Conservation (phyloP, 2,329 filamentous ascomycete genomes). For the Didymosphaeria variabile region DNA sequence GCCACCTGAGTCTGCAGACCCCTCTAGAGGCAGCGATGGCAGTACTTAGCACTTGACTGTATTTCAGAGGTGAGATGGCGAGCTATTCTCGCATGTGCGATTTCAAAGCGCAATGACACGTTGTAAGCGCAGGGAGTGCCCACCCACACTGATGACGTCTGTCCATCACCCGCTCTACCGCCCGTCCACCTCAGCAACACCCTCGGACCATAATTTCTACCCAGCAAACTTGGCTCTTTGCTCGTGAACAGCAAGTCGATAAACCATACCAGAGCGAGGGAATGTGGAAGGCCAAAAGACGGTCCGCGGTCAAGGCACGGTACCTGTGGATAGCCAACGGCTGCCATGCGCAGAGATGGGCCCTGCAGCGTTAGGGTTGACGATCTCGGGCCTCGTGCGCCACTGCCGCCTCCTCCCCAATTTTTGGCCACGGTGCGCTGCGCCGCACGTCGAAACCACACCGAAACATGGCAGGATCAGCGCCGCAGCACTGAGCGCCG, state of each 20-base stretch:
- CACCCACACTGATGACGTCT: no score
- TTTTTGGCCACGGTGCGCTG: background rate
- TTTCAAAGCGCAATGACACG: no score
- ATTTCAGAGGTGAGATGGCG: no score
- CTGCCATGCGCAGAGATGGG: background rate
- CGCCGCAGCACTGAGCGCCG: background rate
- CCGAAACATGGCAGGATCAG: background rate
- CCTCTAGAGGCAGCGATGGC: no score
- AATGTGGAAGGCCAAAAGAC: background rate
- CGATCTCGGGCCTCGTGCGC: conserved; percentile 8
- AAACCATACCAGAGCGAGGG: background rate
- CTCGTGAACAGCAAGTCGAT: background rate
- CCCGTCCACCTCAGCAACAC: no score
- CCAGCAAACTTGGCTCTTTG: background rate
- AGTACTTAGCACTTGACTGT: no score
- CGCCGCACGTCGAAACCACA: background rate
- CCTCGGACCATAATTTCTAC: background rate
- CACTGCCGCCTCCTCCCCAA: conserved; percentile 6
- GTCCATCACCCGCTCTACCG: no score
- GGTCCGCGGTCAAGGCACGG: background rate
- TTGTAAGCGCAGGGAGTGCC: no score
- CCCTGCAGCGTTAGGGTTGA: conserved; percentile 7
- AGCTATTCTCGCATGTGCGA: no score
- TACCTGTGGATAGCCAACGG: conserved; percentile 4
- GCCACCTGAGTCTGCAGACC: no score